These are phyloP conservation scores for Penicillium sp. DNA, from an alignment of 2,329 filamentous ascomycete species.

Conservation along the genomic window DNA sequence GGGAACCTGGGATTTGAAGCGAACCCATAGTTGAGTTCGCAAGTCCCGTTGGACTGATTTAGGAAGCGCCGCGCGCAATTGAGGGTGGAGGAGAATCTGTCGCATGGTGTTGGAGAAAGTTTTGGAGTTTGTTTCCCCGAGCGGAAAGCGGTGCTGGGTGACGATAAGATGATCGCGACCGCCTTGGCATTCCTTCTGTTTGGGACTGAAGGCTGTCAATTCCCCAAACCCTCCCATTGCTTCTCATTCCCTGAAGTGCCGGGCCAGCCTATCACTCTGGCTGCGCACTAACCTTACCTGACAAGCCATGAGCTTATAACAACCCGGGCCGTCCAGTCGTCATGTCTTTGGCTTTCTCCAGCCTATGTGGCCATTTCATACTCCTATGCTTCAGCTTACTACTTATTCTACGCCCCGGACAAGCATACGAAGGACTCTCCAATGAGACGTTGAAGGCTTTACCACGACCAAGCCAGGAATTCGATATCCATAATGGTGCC, in stretches of 20 bases:
- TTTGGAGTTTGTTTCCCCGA: slow-evolving; percentile 3
- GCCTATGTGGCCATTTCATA: slow-evolving; percentile 26
- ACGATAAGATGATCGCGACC: slow-evolving; percentile 6
- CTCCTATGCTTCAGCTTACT: slow-evolving; percentile 27
- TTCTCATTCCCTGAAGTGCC: background rate
- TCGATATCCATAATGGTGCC: slow-evolving; percentile 73
- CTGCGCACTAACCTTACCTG: background rate
- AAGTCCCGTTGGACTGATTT: slow-evolving; percentile 28
- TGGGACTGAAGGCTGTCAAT: background rate
- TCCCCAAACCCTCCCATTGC: background rate
- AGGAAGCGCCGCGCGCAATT: slow-evolving; percentile 30
- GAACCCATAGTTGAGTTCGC: slow-evolving; percentile 26
- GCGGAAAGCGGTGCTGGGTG: slow-evolving; percentile 7
- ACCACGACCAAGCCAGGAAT: slow-evolving; percentile 70
- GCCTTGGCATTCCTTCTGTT: slow-evolving; percentile 6
- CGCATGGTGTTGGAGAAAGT: slow-evolving; percentile 22
- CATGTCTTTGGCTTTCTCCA: slow-evolving; percentile 32
- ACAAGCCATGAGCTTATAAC: slow-evolving; percentile 15
- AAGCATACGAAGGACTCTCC: slow-evolving; percentile 64
- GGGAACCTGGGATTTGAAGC: slow-evolving; percentile 31
- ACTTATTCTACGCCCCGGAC: slow-evolving; percentile 23
- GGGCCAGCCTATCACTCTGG: slow-evolving; percentile 8
- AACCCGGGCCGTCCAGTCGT: slow-evolving; percentile 3
- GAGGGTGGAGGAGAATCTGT: slow-evolving; percentile 30
- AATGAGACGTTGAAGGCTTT: slow-evolving; percentile 72